Base-by-base conservation (phyloP, 2,329 filamentous ascomycete species). In the Penicillium sclerotiorum region DNA sequence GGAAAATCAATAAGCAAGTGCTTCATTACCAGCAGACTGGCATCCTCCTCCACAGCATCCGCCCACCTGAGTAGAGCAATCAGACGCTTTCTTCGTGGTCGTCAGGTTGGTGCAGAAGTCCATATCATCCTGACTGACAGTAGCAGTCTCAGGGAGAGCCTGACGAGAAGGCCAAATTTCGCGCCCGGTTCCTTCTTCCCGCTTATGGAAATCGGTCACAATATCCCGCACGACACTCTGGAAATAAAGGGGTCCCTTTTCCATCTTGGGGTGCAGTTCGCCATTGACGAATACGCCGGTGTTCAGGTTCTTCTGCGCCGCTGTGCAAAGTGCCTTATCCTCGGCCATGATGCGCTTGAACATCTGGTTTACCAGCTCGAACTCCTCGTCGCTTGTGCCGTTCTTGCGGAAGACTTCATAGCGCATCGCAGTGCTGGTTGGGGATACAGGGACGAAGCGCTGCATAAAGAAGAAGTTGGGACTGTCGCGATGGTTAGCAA, bases 341-440 rank as follows among this genome's bases (percentile, higher is more conserved):
- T 87, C 84, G 1, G 77, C 76, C 79, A 85, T 80, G 67, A 86
- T 78, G 28, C 80, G 78, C 69, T 84, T 84, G 74, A 84, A 86
- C 56, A 83, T 79, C 47, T 77, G 63, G 65, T 75, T 78, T 65
- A 86, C 80, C 39, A 73, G 61, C 5, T 77, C 68, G 60, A 87
- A 86, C 47, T 84, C 77, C 25, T 79, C 79, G 25, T 85, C 78
- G 15, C 72, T 76, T 2, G 82, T 76, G 61, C 78, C 68, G 63
- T 81, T 82, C 75, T 86, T 80, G 50, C 83, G 77, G 73, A 77
- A 87, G 33, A 86, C 80, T 61, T 87, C 82, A 66, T 86, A 86
- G 55, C 76, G 74, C 77, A 86, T 85, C 18, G 70, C 70, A 5
- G 76, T 78, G 33, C 71, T 77, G 36, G 70, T 75, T 1, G 83